A percentile compares a stretch with the other conserved stretches of the same genome.
Conservation (phyloP, 495 filamentous ascomycete species). For the Cercophora newfieldiana region DNA sequence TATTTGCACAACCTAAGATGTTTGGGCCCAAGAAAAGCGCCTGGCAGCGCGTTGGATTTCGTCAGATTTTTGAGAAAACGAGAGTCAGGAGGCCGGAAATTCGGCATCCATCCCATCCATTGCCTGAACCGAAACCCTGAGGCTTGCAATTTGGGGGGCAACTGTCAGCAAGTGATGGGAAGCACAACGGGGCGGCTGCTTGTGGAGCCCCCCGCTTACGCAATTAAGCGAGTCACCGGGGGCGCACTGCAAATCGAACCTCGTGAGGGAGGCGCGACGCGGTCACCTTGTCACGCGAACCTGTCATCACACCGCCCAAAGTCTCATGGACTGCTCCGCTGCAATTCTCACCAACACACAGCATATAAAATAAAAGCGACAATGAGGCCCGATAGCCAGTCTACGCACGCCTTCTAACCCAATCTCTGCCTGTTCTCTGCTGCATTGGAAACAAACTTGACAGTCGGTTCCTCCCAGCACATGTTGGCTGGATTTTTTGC, state of each 20-base stretch:
- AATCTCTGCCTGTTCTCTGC: neutral
- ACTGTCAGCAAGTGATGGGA: neutral
- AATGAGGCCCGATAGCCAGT: neutral
- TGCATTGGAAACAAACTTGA: neutral
- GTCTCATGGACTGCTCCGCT: neutral
- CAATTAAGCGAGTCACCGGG: neutral
- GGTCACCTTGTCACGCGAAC: constrained; percentile 21
- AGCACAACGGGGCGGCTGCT: neutral
- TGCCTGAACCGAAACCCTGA: no score
- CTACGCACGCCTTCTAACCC: neutral
- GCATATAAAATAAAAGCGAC: neutral
- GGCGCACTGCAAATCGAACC: neutral
- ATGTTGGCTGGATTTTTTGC: no score
- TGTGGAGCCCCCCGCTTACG: neutral
- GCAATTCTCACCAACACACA: neutral
- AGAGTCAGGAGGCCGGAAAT: neutral
- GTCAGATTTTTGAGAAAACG: neutral
- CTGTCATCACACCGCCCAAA: constrained; percentile 6
- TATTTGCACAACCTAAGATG: neutral
- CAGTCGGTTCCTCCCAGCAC: neutral
- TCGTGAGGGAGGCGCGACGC: constrained; percentile 5
- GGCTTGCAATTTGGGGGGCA: no score
- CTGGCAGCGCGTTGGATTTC: neutral
- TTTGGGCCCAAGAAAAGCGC: neutral
- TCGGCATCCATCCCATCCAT: no score